phyloP scores from a whole-genome alignment of 768 basidiomycete genomes.

The Russula sp. region DNA sequence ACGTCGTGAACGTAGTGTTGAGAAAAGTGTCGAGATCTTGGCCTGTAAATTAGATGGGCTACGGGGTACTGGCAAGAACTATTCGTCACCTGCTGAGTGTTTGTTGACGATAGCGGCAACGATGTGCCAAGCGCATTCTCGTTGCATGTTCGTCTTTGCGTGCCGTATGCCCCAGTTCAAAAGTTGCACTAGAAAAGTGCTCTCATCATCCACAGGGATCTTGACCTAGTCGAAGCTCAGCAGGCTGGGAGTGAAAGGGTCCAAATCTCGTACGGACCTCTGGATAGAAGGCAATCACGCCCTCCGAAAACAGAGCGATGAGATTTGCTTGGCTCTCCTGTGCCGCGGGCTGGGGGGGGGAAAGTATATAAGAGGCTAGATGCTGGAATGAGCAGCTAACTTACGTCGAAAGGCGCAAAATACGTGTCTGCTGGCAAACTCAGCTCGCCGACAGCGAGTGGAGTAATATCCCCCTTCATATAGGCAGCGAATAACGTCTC shows the following conservation, averaged over 20 bases:
- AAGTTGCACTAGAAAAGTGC: constrained; percentile 45
- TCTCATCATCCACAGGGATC: constrained; percentile 43
- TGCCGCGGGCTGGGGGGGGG: constrained; percentile 34
- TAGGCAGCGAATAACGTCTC: constrained; percentile 46
- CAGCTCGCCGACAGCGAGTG: constrained; percentile 49
- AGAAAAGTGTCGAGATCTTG: constrained; percentile 45
- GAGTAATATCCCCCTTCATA: constrained; percentile 43
- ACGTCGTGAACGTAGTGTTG: constrained; percentile 34
- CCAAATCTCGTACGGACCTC: constrained; percentile 39
- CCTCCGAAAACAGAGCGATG: constrained; percentile 58
- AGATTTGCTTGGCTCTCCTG: constrained; percentile 51
- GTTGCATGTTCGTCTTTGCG: constrained; percentile 44
- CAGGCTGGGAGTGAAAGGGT: neutral
- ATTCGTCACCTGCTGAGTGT: constrained; percentile 50
- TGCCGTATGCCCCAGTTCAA: constrained; percentile 52
- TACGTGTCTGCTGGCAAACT: constrained; percentile 34
- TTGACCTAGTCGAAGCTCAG: constrained; percentile 36
- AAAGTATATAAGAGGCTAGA: neutral
- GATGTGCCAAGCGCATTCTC: constrained; percentile 47
- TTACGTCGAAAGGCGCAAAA: constrained; percentile 50
- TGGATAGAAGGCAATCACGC: constrained; percentile 53
- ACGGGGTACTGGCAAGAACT: neutral
- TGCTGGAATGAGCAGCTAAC: neutral
- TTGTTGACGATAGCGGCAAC: constrained; percentile 76
- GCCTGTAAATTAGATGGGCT: constrained; percentile 4